Conservation (phyloP, 2,329 filamentous ascomycete genomes). For the Biscogniauxia marginata region DNA sequence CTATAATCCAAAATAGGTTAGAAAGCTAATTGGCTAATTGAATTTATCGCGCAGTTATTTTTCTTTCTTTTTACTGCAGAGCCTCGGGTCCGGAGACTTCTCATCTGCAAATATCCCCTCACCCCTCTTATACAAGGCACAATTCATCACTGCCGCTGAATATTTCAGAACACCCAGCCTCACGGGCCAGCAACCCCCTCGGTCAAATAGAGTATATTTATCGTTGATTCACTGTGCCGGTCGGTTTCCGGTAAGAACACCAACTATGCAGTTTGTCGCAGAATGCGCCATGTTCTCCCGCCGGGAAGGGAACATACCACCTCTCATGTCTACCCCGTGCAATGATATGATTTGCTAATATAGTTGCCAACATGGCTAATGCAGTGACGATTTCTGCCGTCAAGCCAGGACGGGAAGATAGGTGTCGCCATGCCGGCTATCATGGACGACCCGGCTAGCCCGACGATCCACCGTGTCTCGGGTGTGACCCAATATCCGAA, state of each 20-base stretch:
- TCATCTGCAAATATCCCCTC: conserved; percentile 23
- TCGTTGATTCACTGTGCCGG: background rate
- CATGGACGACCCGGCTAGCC: conserved; percentile 71
- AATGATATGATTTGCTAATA: background rate
- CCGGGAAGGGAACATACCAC: background rate
- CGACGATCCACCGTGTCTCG: conserved; percentile 68
- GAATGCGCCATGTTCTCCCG: background rate
- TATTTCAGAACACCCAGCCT: conserved; percentile 9
- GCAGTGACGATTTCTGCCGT: background rate
- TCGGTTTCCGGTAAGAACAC: background rate
- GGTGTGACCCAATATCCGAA: conserved; percentile 65
- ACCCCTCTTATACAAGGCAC: conserved; percentile 9
- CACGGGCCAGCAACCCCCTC: background rate
- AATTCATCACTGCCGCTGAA: conserved; percentile 15
- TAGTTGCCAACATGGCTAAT: background rate
- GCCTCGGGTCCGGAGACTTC: background rate
- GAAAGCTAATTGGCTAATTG: background rate
- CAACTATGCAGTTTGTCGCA: background rate
- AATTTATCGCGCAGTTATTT: background rate
- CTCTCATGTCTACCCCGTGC: background rate
- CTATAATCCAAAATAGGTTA: background rate
- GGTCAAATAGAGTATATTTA: background rate
- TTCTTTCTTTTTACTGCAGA: background rate
- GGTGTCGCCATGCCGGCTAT: conserved; percentile 69
- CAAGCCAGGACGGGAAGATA: conserved; percentile 24